phyloP scores from a whole-genome alignment of 257 asterid genomes.

The Solanum pinnatisectum region DNA sequence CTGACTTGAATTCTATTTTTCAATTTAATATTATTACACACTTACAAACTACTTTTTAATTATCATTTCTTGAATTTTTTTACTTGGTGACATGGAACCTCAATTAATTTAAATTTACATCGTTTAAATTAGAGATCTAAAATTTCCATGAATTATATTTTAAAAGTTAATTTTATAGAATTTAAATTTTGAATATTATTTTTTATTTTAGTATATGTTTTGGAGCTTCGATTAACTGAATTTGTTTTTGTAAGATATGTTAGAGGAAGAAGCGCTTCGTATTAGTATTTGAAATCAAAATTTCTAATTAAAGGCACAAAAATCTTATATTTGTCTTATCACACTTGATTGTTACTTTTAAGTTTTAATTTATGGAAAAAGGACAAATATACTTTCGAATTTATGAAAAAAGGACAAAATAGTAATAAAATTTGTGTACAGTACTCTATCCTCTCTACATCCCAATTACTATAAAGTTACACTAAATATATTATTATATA shows the following conservation, averaged over 20 bases:
- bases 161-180: not conserved
- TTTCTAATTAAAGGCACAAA: too few species aligned
- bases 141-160: not conserved
- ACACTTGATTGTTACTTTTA: not conserved
- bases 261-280: not conserved
- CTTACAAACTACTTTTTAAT: not conserved
- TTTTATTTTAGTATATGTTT: too few species aligned
- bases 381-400: too few species aligned
- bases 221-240: not conserved
- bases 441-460: too few species aligned
- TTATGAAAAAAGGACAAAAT: too few species aligned
- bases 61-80: not conserved
- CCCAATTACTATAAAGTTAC: too few species aligned
- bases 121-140: not conserved
- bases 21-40: not conserved
- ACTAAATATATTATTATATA: too few species aligned
- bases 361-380: too few species aligned
- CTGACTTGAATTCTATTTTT: not conserved
- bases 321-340: not conserved
- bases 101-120: not conserved
- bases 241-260: not conserved
- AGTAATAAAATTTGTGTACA: too few species aligned
- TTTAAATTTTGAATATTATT: too few species aligned
- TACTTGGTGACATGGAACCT: not conserved
- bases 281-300: not conserved